Percentiles rank a stretch among this genome's conserved stretches.
Conservation (phyloP, 192 early-diverging fungal species). For the Backusella morwellensis region DNA sequence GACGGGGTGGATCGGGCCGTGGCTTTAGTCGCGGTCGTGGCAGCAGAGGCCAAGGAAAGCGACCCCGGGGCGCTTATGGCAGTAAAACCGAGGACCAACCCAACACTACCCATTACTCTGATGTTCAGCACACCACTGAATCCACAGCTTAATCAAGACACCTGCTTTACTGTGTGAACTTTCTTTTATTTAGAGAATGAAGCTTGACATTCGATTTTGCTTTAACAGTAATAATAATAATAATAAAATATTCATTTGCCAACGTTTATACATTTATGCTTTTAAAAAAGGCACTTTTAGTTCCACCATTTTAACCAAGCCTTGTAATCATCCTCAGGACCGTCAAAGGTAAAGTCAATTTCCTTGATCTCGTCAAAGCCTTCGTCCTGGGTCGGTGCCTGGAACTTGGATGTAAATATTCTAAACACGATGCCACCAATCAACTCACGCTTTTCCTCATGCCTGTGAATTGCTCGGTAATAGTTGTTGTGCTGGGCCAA, state of each 20-base stretch:
- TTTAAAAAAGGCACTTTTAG: constrained; percentile 16
- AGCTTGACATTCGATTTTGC: not conserved
- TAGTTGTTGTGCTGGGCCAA: constrained; percentile 79
- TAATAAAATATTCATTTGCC: no score
- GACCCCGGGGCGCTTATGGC: not conserved
- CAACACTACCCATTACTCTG: not conserved
- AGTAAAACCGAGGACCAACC: not conserved
- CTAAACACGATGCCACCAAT: constrained; percentile 58
- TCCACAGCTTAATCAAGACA: not conserved
- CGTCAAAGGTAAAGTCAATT: constrained; percentile 55
- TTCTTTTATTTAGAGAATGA: not conserved
- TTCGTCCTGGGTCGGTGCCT: constrained; percentile 44
- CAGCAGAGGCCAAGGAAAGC: not conserved
- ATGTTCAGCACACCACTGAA: not conserved
- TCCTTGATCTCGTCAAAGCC: constrained; percentile 61
- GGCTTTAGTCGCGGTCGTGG: not conserved
- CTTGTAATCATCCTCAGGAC: constrained; percentile 47
- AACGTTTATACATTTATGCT: no score
- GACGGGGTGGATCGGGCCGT: not conserved
- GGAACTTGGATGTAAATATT: constrained; percentile 44
- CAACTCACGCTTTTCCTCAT: constrained; percentile 7
- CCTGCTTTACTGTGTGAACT: not conserved
- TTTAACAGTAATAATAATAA: not conserved
- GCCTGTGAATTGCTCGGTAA: constrained; percentile 52
- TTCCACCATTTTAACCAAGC: constrained; percentile 55